Conservation (phyloP, 768 basidiomycete species). For the Holtermanniella nyarrowii region DNA sequence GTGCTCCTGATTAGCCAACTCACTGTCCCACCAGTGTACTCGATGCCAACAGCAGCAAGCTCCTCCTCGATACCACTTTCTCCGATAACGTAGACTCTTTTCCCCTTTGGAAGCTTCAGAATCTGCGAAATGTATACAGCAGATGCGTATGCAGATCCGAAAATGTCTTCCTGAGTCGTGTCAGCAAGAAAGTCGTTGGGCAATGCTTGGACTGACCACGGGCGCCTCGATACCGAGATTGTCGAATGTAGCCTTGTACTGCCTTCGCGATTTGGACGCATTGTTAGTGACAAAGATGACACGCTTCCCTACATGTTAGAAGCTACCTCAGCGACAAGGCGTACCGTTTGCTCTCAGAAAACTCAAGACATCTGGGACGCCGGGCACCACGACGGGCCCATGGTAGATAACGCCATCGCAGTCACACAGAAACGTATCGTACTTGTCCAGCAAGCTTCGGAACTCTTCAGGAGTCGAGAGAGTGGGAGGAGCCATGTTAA, state of each 20-base stretch:
- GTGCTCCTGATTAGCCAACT: constrained; percentile 24
- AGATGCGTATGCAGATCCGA: constrained; percentile 82
- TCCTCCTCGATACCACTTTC: constrained; percentile 88
- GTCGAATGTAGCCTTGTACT: constrained; percentile 86
- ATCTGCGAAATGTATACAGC: constrained; percentile 80
- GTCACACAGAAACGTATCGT: constrained; percentile 93
- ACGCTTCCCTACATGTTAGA: constrained; percentile 53
- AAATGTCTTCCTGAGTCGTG: constrained; percentile 72
- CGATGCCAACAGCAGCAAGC: constrained; percentile 72
- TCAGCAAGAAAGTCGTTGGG: neutral
- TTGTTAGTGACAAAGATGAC: constrained; percentile 95
- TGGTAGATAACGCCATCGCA: constrained; percentile 95
- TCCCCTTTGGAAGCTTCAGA: constrained; percentile 74
- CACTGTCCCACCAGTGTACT: constrained; percentile 74
- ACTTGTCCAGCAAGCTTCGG: constrained; percentile 47
- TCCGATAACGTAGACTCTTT: constrained; percentile 93
- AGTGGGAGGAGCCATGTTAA: constrained; percentile 9
- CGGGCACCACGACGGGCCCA: constrained; percentile 67
- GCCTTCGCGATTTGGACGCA: constrained; percentile 79
- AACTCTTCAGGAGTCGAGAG: constrained; percentile 39
- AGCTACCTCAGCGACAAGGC: neutral
- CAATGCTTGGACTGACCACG: constrained; percentile 52
- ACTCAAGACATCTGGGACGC: constrained; percentile 62
- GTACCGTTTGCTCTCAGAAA: constrained; percentile 62
- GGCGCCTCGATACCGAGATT: constrained; percentile 71